Percentiles rank a stretch among this genome's conserved stretches.
These are phyloP conservation scores for Biscogniauxia sp. DNA, from an alignment of 2,329 filamentous ascomycete genomes.

Conservation along the genomic window DNA sequence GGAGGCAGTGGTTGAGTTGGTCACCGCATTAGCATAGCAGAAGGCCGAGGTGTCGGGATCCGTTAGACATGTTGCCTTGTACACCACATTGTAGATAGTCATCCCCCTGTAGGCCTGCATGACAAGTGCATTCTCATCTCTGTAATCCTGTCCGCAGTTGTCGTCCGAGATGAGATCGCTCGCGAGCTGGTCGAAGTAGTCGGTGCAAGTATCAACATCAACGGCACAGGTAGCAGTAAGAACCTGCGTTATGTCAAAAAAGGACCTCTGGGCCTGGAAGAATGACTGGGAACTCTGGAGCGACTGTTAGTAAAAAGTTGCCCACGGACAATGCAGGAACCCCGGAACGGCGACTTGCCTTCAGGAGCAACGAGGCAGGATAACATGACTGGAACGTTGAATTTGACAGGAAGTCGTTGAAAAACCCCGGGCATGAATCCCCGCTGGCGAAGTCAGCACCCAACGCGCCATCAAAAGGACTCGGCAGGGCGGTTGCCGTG, in stretches of 20 bases:
- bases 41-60: slow-evolving; percentile 66
- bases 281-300: slow-evolving; percentile 75
- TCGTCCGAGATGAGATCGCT: slow-evolving; percentile 57
- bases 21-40: slow-evolving; percentile 80
- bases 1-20: slow-evolving; percentile 66
- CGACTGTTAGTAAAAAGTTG: slow-evolving; percentile 19
- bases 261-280: slow-evolving; percentile 73
- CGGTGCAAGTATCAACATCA: slow-evolving; percentile 62
- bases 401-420: slow-evolving; percentile 64
- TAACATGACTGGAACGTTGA: slow-evolving; percentile 70
- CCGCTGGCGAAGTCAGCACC: slow-evolving; percentile 58
- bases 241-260: slow-evolving; percentile 69
- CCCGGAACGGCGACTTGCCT: slow-evolving; percentile 49
- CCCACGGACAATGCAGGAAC: neutral
- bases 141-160: slow-evolving; percentile 72
- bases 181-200: slow-evolving; percentile 64
- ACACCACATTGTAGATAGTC: slow-evolving; percentile 72
- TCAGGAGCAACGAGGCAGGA: slow-evolving; percentile 79
- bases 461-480: slow-evolving; percentile 64
- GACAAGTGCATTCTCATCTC: slow-evolving; percentile 66
- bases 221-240: slow-evolving; percentile 77
- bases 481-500: slow-evolving; percentile 50
- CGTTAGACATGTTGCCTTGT: slow-evolving; percentile 76
- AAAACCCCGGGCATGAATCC: slow-evolving; percentile 63
- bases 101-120: slow-evolving; percentile 74